A percentile compares a stretch with the other conserved stretches of the same genome.
Evolutionary conservation across 768 basidiomycete genomes (phyloP).

Genomic region (Tricholoma sp.): DNA sequence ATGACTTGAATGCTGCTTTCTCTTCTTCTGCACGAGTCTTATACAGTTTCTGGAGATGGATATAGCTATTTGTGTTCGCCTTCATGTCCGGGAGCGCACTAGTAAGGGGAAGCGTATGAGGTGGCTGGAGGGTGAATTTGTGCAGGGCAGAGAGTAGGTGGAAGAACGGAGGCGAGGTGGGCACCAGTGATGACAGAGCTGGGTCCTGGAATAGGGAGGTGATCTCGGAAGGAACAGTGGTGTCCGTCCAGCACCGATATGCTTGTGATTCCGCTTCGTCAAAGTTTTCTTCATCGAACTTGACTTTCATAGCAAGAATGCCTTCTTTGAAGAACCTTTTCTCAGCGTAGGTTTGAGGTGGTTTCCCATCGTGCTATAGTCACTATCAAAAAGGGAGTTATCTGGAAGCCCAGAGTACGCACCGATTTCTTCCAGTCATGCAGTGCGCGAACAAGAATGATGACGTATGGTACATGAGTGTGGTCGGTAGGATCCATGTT

Average conservation of each 20-base stretch:
- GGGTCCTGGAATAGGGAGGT: conserved; percentile 58
- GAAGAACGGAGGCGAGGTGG: conserved; percentile 66
- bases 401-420: conserved; percentile 19
- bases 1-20: conserved; percentile 49
- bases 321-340: conserved; percentile 71
- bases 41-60: conserved; percentile 82
- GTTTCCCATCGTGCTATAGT: conserved; percentile 58
- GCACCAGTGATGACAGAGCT: conserved; percentile 35
- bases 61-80: conserved; percentile 77
- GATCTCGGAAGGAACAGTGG: conserved; percentile 64
- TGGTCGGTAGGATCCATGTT: conserved; percentile 87
- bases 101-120: conserved; percentile 73
- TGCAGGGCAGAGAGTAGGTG: conserved; percentile 70
- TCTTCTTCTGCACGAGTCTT: conserved; percentile 71
- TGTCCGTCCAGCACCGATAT: conserved; percentile 68
- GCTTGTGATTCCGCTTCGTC: conserved; percentile 91
- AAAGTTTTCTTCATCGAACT: conserved; percentile 93
- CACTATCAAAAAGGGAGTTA: not conserved
- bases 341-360: conserved; percentile 57
- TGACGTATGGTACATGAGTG: conserved; percentile 84
- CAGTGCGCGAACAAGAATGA: conserved; percentile 79
- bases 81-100: conserved; percentile 95
- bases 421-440: conserved; percentile 81
- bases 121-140: conserved; percentile 51
- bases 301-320: conserved; percentile 60